Evolutionary conservation across 257 asterid species (phyloP).

Genomic region (Solanum chiquidenum): DNA sequence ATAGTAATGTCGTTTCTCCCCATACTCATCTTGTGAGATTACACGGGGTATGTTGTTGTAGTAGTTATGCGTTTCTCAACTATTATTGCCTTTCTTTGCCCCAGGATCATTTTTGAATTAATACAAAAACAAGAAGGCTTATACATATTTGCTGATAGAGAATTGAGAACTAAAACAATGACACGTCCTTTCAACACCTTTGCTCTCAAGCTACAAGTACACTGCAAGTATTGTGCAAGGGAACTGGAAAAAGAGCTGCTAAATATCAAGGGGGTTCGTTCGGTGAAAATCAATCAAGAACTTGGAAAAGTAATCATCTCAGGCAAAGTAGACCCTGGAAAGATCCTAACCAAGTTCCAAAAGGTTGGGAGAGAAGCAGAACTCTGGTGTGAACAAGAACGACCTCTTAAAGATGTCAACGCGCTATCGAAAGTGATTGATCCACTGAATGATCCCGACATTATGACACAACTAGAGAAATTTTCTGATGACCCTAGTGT

Average conservation of each 20-base stretch:
- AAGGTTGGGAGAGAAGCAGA: slow-evolving; percentile 11
- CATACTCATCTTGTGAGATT: neutral
- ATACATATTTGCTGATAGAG: neutral
- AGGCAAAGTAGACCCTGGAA: slow-evolving; percentile 11
- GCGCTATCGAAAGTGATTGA: neutral
- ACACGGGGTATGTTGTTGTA: no score
- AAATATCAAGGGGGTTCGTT: neutral
- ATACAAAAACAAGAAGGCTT: neutral
- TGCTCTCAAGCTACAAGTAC: slow-evolving; percentile 7
- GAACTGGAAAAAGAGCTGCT: neutral
- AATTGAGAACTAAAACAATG: neutral
- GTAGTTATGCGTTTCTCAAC: neutral
- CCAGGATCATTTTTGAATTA: neutral
- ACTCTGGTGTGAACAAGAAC: slow-evolving; percentile 4
- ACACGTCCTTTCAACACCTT: neutral
- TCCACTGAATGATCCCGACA: slow-evolving; percentile 1
- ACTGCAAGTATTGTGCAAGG: slow-evolving; percentile 6
- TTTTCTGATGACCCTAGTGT: neutral
- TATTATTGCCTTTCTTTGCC: neutral
- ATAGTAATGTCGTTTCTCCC: neutral
- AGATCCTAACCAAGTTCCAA: neutral
- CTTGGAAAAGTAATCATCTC: slow-evolving; percentile 2
- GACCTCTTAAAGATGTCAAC: neutral
- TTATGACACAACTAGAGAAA: neutral
- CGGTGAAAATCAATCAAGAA: neutral